phyloP scores from a whole-genome alignment of 768 basidiomycete genomes.

The Lactarius deliciosus region DNA sequence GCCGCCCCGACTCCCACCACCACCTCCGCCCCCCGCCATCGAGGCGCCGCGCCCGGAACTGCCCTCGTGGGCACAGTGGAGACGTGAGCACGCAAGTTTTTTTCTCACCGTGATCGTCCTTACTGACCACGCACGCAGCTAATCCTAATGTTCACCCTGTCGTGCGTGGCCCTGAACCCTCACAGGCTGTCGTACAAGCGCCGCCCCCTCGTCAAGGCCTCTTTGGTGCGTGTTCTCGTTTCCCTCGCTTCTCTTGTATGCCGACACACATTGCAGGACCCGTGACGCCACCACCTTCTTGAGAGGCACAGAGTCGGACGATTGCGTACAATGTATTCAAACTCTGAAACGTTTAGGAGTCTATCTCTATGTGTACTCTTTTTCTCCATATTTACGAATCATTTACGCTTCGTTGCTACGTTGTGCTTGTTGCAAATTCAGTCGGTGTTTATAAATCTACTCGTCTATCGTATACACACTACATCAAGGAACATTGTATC shows the following conservation, averaged over 20 bases:
- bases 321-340: not conserved
- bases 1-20: conserved; percentile 42
- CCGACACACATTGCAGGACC: conserved; percentile 31
- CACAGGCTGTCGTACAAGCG: conserved; percentile 36
- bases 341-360: not conserved
- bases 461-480: not conserved
- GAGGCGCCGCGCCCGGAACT: conserved; percentile 47
- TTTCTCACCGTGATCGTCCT: not conserved
- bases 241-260: too few relatives aligned
- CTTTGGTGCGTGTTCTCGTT: conserved; percentile 50
- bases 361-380: not conserved
- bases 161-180: conserved; percentile 40
- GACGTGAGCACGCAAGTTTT: conserved; percentile 50
- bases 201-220: conserved; percentile 60
- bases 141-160: conserved; percentile 61
- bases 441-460: not conserved
- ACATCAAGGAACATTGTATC: conserved; percentile 1
- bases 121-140: conserved; percentile 41
- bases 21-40: conserved; percentile 38
- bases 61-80: conserved; percentile 87
- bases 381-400: not conserved
- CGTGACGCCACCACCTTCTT: conserved; percentile 36
- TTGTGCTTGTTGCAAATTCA: conserved; percentile 8
- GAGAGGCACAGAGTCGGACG: not conserved
- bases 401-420: not conserved